Conservation (phyloP, 805 yeast genomes). For the Pichia manshurica region DNA sequence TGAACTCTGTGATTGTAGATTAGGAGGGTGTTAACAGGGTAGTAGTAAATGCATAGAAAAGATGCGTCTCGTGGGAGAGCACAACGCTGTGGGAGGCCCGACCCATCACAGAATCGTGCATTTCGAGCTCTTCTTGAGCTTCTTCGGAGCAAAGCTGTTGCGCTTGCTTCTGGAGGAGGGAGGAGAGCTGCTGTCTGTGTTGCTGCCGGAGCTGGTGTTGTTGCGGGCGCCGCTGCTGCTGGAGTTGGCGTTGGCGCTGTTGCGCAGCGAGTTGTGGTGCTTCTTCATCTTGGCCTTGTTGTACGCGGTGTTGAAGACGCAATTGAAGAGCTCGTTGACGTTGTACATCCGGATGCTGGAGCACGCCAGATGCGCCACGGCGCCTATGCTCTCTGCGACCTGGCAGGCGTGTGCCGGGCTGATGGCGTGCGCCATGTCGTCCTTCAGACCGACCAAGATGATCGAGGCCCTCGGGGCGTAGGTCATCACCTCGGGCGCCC, state of each 20-base stretch:
- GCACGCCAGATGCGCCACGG: constrained; percentile 69
- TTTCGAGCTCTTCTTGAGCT: constrained; percentile 6
- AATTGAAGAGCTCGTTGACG: constrained; percentile 60
- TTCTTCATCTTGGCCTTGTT: constrained; percentile 16
- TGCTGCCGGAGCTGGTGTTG: not conserved
- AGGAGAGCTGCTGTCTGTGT: not conserved
- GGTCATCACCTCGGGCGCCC: constrained; percentile 84
- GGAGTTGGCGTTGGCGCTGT: not conserved
- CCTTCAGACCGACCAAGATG: constrained; percentile 75
- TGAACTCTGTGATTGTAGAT: too few species aligned
- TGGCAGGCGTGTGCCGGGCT: constrained; percentile 22
- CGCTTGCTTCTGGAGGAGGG: constrained; percentile 1
- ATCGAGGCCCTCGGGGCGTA: constrained; percentile 79
- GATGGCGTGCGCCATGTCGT: constrained; percentile 48
- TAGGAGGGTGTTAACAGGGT: too few species aligned
- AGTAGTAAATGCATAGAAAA: not conserved
- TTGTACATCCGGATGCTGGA: constrained; percentile 69
- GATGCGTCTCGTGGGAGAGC: not conserved
- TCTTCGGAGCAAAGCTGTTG: constrained; percentile 1
- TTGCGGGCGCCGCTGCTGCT: not conserved
- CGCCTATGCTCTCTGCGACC: constrained; percentile 46
- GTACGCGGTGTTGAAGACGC: constrained; percentile 33
- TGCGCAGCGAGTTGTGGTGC: not conserved
- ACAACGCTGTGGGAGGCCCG: not conserved
- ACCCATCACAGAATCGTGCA: constrained; percentile 5